These are phyloP conservation scores for Furcasterigmium sp. DNA, from an alignment of 2,329 filamentous ascomycete genomes.

Conservation along the genomic window DNA sequence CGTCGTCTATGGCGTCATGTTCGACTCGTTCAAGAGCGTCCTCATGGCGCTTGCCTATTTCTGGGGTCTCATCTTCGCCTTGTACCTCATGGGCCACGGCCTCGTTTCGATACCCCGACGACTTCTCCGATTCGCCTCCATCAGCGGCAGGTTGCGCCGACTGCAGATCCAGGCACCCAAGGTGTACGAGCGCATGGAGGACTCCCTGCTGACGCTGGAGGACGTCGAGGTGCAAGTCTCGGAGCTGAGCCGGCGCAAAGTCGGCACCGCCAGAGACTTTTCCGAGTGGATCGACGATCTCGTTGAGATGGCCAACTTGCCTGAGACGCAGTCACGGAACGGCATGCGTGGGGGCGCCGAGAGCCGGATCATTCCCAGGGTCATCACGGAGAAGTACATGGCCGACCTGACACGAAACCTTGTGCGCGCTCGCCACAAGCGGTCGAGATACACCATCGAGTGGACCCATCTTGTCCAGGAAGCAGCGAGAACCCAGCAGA, in stretches of 20 bases:
- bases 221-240: constrained; percentile 75
- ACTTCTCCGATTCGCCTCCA: constrained; percentile 73
- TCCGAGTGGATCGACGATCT: constrained; percentile 96
- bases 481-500: constrained; percentile 70
- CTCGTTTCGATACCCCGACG: constrained; percentile 83
- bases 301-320: constrained; percentile 66
- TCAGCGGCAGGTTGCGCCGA: constrained; percentile 66
- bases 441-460: constrained; percentile 75
- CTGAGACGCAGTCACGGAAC: constrained; percentile 50
- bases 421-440: constrained; percentile 75
- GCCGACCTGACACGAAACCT: constrained; percentile 83
- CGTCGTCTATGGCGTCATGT: constrained; percentile 67
- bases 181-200: constrained; percentile 81
- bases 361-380: constrained; percentile 57
- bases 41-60: constrained; percentile 94
- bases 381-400: constrained; percentile 90
- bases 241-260: constrained; percentile 76
- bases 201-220: constrained; percentile 74
- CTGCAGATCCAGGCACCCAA: constrained; percentile 76
- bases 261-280: constrained; percentile 68
- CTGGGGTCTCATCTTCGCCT: constrained; percentile 85
- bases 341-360: constrained; percentile 35
- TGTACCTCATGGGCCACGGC: constrained; percentile 97
- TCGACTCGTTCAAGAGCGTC: constrained; percentile 70
- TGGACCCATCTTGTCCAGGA: constrained; percentile 77